phyloP scores from a whole-genome alignment of 768 basidiomycete species.

The Phaeotremella skinneri region DNA sequence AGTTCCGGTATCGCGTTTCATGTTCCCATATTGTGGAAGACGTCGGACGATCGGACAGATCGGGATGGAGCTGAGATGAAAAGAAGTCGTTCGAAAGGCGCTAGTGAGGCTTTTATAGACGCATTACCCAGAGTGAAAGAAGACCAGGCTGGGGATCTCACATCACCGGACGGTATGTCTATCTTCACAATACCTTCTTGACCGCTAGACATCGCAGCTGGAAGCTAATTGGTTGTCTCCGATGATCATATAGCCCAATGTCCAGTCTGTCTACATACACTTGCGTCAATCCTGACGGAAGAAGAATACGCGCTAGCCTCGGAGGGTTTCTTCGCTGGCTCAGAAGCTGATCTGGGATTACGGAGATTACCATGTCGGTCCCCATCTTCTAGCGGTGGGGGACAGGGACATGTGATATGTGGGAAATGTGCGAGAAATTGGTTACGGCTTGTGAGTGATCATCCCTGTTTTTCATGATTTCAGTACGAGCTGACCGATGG shows the following conservation, averaged over 20 bases:
- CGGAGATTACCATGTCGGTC: neutral
- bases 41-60: neutral
- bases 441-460: neutral
- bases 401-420: slow-evolving; percentile 4
- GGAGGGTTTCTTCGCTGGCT: neutral
- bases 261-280: slow-evolving; percentile 9
- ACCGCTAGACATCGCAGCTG: neutral
- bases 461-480: neutral
- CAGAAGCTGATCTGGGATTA: neutral
- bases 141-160: neutral
- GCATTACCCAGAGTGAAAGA: neutral
- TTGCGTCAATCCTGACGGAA: slow-evolving; percentile 5
- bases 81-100: neutral
- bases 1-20: neutral
- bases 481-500: neutral
- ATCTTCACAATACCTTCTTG: neutral
- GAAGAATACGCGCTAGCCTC: slow-evolving; percentile 11
- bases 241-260: slow-evolving; percentile 1
- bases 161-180: neutral
- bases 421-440: slow-evolving; percentile 4
- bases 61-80: neutral
- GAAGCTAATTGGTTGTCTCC: neutral
- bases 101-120: slow-evolving; percentile 2
- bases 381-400: too few species aligned
- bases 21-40: neutral